Conservation (phyloP, 2,329 filamentous ascomycete species). For the Colletotrichum sojae region DNA sequence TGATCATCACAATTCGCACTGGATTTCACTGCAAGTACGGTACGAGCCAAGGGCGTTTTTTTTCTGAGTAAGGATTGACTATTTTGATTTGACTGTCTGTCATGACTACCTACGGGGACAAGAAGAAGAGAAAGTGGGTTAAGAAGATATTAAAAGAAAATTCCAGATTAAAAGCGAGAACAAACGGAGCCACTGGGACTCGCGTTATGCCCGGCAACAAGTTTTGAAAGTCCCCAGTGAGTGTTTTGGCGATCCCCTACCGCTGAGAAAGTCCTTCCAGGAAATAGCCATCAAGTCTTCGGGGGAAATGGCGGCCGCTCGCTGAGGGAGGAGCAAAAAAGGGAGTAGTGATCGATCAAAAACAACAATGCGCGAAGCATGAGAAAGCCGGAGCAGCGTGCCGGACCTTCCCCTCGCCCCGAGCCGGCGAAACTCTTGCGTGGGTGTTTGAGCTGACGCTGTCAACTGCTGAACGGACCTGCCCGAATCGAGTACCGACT, state of each 20-base stretch:
- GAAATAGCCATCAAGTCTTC: conserved; percentile 25
- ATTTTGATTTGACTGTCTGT: conserved; percentile 5
- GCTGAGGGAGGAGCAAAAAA: neutral
- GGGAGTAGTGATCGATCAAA: neutral
- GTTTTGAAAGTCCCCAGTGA: conserved; percentile 29
- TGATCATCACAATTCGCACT: neutral
- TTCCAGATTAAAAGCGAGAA: conserved; percentile 20
- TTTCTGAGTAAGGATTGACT: conserved; percentile 29
- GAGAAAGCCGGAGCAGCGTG: neutral
- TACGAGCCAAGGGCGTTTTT: neutral
- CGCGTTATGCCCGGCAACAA: conserved; percentile 25
- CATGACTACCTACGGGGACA: conserved; percentile 4
- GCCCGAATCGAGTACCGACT: conserved; percentile 26
- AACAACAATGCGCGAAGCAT: neutral
- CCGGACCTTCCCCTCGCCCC: neutral
- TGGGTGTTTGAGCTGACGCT: conserved; percentile 22
- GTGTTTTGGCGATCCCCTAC: conserved; percentile 1
- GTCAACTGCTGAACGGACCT: conserved; percentile 24
- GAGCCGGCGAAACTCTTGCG: conserved; percentile 14
- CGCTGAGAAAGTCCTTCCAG: conserved; percentile 16
- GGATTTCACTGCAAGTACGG: neutral
- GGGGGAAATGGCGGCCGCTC: conserved; percentile 9
- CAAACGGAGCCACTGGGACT: conserved; percentile 28
- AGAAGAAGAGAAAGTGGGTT: conserved; percentile 29
- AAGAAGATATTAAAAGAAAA: conserved; percentile 35